phyloP scores from a whole-genome alignment of 371 early-diverging fungal genomes.

The Rhizopus arrhizus region DNA sequence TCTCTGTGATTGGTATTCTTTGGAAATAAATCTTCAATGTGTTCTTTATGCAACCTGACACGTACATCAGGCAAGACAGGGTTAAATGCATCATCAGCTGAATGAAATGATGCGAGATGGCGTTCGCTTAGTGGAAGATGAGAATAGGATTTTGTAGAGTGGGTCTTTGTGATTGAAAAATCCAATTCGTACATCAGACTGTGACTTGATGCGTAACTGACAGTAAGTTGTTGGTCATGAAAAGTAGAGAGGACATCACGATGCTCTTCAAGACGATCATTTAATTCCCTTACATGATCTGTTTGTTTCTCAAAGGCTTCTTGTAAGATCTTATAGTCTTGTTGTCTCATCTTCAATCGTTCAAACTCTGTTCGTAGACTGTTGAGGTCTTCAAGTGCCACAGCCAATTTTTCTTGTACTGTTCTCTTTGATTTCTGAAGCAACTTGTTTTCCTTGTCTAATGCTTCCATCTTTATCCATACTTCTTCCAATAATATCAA shows the following conservation, averaged over 20 bases:
- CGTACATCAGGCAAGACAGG: conserved; percentile 27
- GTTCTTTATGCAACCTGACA: conserved; percentile 13
- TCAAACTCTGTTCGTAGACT: conserved; percentile 29
- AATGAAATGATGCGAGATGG: conserved; percentile 35
- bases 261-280: conserved; percentile 43
- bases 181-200: conserved; percentile 29
- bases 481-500: conserved; percentile 27
- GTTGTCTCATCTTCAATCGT: conserved; percentile 27
- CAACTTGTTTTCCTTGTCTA: conserved; percentile 45
- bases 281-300: conserved; percentile 32
- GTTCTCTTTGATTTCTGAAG: conserved; percentile 32
- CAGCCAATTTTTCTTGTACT: conserved; percentile 31
- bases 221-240: conserved; percentile 10
- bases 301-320: conserved; percentile 32
- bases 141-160: conserved; percentile 14
- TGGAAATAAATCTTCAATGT: too few relatives aligned
- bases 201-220: conserved; percentile 4
- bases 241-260: conserved; percentile 22
- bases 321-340: conserved; percentile 28
- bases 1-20: too few relatives aligned
- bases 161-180: neutral
- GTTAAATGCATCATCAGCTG: conserved; percentile 32
- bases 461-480: conserved; percentile 38
- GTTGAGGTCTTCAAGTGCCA: conserved; percentile 29
- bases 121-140: conserved; percentile 32